These are phyloP conservation scores for Hymenoscyphus fructigenus DNA, from an alignment of 2,329 filamentous ascomycete species.

Conservation along the genomic window DNA sequence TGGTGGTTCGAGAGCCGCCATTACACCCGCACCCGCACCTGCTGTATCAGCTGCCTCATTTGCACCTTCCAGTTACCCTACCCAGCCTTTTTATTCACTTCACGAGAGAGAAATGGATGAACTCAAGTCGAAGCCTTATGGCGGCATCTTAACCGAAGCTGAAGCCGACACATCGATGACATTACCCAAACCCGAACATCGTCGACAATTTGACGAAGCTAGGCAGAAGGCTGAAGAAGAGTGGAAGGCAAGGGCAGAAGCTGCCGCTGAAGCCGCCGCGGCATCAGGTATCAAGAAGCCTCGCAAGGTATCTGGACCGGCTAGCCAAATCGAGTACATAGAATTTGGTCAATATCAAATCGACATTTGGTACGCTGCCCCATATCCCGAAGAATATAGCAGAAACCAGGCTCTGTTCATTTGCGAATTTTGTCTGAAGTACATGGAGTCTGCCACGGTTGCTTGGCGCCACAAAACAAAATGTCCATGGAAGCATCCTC, in stretches of 20 bases:
- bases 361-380: conserved; percentile 98
- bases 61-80: conserved; percentile 48
- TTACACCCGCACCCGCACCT: conserved; percentile 18
- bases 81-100: conserved; percentile 82
- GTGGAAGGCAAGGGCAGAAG: conserved; percentile 70
- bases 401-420: conserved; percentile 96
- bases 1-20: conserved; percentile 36
- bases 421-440: conserved; percentile 98
- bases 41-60: conserved; percentile 38
- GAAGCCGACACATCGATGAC: conserved; percentile 93
- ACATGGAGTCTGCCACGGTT: conserved; percentile 99
- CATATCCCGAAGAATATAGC: conserved; percentile 97
- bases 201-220: conserved; percentile 84
- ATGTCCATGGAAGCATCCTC: conserved; percentile 93
- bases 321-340: conserved; percentile 97
- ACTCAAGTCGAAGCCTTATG: conserved; percentile 88
- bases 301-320: conserved; percentile 77
- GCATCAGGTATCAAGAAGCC: conserved; percentile 62
- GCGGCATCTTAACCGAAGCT: conserved; percentile 82
- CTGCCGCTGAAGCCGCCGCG: conserved; percentile 66
- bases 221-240: conserved; percentile 89
- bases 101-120: conserved; percentile 89
- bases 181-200: conserved; percentile 75
- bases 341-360: conserved; percentile 98
- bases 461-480: conserved; percentile 98